phyloP scores from a whole-genome alignment of 1,284 basidiomycete genomes.

The Somion occarium region DNA sequence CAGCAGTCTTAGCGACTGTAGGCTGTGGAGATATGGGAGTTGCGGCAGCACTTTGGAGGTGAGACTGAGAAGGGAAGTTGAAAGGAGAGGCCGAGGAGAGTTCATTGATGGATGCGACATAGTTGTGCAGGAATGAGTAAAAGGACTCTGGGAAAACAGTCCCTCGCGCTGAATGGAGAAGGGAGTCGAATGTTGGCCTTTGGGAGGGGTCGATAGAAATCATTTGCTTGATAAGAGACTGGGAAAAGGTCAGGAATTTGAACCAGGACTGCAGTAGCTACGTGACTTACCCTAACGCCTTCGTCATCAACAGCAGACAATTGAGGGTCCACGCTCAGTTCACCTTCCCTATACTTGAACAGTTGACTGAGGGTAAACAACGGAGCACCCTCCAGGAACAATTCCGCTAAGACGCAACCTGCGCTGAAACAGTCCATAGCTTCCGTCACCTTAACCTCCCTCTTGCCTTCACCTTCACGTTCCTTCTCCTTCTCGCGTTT shows the following conservation, averaged over 20 bases:
- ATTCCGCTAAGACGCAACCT: conserved; percentile 94
- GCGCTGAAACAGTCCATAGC: conserved; percentile 97
- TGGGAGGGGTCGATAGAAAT: conserved; percentile 73
- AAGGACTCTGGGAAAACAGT: conserved; percentile 89
- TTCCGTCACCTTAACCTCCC: conserved; percentile 84
- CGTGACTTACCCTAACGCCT: conserved; percentile 68
- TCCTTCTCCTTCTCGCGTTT: conserved; percentile 49
- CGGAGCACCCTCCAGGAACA: conserved; percentile 93
- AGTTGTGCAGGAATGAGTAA: conserved; percentile 92
- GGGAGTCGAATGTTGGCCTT: conserved; percentile 80
- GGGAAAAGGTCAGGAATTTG: conserved; percentile 21
- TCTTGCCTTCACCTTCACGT: conserved; percentile 35
- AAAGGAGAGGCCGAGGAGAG: conserved; percentile 44
- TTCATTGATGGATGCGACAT: conserved; percentile 78
- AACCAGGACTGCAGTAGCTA: not conserved
- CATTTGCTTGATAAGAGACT: conserved; percentile 90
- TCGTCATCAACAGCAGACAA: conserved; percentile 78
- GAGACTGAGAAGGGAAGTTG: conserved; percentile 31
- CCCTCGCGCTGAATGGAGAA: conserved; percentile 77
- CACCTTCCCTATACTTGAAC: conserved; percentile 91
- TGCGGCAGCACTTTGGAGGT: conserved; percentile 20
- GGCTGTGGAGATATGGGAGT: conserved; percentile 14
- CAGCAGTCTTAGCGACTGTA: conserved; percentile 20
- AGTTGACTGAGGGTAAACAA: conserved; percentile 94
- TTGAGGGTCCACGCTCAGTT: conserved; percentile 73